Evolutionary conservation across 2,329 filamentous ascomycete genomes (phyloP), one percentile per base, ranked within the genome.

Genomic region (Exophiala sideris): DNA sequence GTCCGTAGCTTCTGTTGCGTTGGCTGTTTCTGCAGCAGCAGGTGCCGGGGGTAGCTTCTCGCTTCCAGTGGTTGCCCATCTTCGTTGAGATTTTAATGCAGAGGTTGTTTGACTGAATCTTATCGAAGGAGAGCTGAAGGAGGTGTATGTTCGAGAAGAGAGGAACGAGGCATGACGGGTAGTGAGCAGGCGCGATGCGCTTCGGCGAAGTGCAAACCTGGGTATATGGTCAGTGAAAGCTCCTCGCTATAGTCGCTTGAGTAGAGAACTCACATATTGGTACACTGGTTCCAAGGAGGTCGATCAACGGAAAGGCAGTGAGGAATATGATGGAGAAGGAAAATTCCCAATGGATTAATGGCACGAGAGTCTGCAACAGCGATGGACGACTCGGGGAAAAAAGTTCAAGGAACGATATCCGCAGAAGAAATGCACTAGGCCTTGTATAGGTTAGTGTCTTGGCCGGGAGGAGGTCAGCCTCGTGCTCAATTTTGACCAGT

Each of bases 121-220:
- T 48, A 69, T 56, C 21, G 67, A 52, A 38, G 70, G 67, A 32
- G 70, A 69, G 48, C 68, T 67, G 50, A 71, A 55, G 3, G 71
- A 67, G 45, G 70, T 67, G 56, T 76, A 68, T 48, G 70, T 69
- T 47, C 71, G 70, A 53, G 70, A 70, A 61, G 70, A 69, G 56
- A 75, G 62, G 60, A 73, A 66, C 42, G 74, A 72, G 57, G 70
- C 64, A 33, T 76, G 72, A 48, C 75, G 71, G 33, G 76, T 71
- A 20, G 75, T 71, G 54, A 83, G 64, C 45, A 81, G 76, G 65
- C 81, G 79, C 65, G 77, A 72, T 62, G 81, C 80, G 61, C 78
- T 73, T 65, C 79, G 80, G 57, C 82, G 80, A 62, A 86, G 71
- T 60, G 74, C 73, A 71, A 77, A 79, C 82, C 81, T 85, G 59